Evolutionary conservation across 768 basidiomycete genomes (phyloP), one percentile per base, ranked within the genome.

Genomic region (Erythrobasidium yunnanense): DNA sequence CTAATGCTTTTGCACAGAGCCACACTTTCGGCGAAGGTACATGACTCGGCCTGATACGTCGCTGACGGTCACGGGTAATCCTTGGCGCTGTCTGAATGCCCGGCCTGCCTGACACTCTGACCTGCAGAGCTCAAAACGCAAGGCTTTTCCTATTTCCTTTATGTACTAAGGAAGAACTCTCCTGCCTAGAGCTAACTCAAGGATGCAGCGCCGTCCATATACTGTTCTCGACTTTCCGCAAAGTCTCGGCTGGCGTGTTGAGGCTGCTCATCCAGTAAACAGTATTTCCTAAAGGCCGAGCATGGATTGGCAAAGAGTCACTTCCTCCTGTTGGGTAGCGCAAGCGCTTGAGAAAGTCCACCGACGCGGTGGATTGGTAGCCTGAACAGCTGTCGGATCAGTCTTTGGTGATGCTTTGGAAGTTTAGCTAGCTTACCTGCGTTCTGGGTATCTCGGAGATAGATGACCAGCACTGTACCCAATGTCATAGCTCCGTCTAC

Each of bases 241-340:
- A 51, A 27, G 70, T 69, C 8, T 54, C 46, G 0, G 27, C 15
- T 8, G 62, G 53, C 29, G 87, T 90, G 73, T 90, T 90, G 42
- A 92, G 79, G 75, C 87, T 90, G 4, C 83, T 85, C 82, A 93
- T 92, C 74, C 91, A 87, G 75, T 93, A 93, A n/a, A 86, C 86
- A 7, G 90, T 84, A 73, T 91, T 84, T 0, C 93, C 93, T 35
- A 97, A 77, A 0, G 93, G 91, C 65, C 93, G 81, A 69, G 82
- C 90, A 74, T 97, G 87, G 22, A 96, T 81, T 50, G 35, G 82
- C 80, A 76, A 85, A 85, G 3, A 82, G 78, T 18, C 78, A n/a
- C n/a, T n/a, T 25, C 25, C 46, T 25, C n/a, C 22, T 3, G 45
- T 29, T n/a, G 66, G 66, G 49, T 78, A 23, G 13, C 75, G 80